phyloP scores from a whole-genome alignment of 768 basidiomycete species.

The Boletellus sp. region DNA sequence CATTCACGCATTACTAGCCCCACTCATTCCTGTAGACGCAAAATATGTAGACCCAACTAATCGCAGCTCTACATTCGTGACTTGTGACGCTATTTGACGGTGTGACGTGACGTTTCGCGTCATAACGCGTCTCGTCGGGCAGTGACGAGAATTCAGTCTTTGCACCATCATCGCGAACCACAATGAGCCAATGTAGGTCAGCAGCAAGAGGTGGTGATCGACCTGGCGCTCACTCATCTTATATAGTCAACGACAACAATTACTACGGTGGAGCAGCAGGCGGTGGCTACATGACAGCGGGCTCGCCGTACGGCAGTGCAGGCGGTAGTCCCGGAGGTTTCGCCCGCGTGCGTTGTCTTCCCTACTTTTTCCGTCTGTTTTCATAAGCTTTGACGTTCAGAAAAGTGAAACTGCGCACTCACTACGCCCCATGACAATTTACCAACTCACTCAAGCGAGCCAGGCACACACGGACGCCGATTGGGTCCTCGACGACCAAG shows the following conservation, averaged over 20 bases:
- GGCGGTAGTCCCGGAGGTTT: slow-evolving; percentile 59
- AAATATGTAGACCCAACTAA: not conserved
- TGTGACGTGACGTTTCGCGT: slow-evolving; percentile 30
- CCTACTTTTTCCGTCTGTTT: not conserved
- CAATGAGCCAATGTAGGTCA: slow-evolving; percentile 45
- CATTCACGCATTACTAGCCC: slow-evolving; percentile 16
- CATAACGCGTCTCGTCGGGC: slow-evolving; percentile 19
- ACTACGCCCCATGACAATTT: slow-evolving; percentile 71
- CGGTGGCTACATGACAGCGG: slow-evolving; percentile 57
- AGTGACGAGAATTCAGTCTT: not conserved
- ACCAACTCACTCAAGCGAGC: slow-evolving; percentile 69
- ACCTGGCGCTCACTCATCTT: slow-evolving; percentile 5
- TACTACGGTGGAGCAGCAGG: slow-evolving; percentile 44
- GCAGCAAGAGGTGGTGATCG: not conserved
- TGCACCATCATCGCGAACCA: slow-evolving; percentile 1
- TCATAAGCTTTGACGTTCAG: slow-evolving; percentile 20
- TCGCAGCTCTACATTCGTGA: not conserved
- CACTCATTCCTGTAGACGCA: slow-evolving; percentile 26
- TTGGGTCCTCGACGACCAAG: slow-evolving; percentile 76
- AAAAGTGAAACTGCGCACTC: slow-evolving; percentile 41
- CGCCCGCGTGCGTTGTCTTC: slow-evolving; percentile 35
- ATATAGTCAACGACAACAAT: slow-evolving; percentile 33
- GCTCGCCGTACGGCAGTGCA: slow-evolving; percentile 54
- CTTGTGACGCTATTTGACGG: slow-evolving; percentile 13
- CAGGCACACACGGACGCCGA: slow-evolving; percentile 88